Evolutionary conservation across 805 yeast genomes (phyloP).

Genomic region (Saccharomycopsis schoenii): DNA sequence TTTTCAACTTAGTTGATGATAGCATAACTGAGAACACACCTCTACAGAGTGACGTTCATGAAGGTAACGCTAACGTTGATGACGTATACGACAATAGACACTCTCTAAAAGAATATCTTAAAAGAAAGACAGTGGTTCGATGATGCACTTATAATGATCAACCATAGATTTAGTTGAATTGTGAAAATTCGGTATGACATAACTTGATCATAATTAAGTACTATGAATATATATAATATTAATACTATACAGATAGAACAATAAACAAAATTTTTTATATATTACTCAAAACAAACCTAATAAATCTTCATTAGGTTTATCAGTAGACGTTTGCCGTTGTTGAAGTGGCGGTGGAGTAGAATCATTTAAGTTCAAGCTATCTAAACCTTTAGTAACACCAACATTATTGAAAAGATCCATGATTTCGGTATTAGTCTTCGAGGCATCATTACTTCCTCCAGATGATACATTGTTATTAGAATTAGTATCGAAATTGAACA

Average conservation of each 20-base stretch:
- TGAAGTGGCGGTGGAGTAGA: neutral
- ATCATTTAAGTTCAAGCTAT: conserved; percentile 6
- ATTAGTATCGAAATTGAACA: conserved; percentile 35
- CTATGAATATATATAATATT: neutral
- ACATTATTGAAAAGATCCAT: conserved; percentile 15
- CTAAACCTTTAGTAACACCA: conserved; percentile 13
- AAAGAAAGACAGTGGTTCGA: neutral
- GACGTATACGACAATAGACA: neutral
- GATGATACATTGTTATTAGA: neutral
- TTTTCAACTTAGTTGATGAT: neutral
- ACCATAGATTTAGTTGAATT: neutral
- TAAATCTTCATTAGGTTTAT: conserved; percentile 15
- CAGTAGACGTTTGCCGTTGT: neutral
- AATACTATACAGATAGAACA: neutral
- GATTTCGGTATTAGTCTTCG: conserved; percentile 9
- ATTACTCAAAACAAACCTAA: conserved; percentile 7
- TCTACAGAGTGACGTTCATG: neutral
- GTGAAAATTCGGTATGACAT: neutral
- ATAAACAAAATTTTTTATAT: neutral
- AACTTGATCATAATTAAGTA: neutral
- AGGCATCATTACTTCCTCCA: neutral
- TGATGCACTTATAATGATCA: neutral
- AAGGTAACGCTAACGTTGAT: neutral
- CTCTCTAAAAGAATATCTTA: neutral
- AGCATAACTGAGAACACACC: neutral